Evolutionary conservation across 345 rosid genomes (phyloP), one percentile per base, ranked within the genome.

Genomic region (Hibiscus tridactylites): DNA sequence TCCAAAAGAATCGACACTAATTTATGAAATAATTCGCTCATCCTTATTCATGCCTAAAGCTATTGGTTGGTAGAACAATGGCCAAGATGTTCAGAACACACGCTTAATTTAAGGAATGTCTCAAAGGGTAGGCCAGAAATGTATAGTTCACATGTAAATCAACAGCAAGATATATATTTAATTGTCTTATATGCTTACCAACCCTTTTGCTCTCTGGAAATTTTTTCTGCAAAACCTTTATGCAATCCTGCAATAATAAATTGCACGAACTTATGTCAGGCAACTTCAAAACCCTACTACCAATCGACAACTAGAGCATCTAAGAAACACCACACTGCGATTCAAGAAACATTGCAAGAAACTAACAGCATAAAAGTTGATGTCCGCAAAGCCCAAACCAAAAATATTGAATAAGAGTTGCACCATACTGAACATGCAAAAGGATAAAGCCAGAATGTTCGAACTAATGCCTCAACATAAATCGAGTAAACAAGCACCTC

Each of bases 181-280:
- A 15, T 13, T 50, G 54, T 50, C 61, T 61, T 56, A 67, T 57
- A 64, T 58, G 79, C 93, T 87, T 80, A 92, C 99, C 98, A 75
- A 92, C 96, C 77, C 99, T 86, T 82, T 90, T 95, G 85, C 99
- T 92, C 78, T 79, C 98, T 0, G 98, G 96, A 79, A 95, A 95
- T 73, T 76, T 83, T 82, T 85, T 89, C 50, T 73, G 89, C 74
- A 95, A 81, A 77, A 77, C 90, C 84, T 77, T 88, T 78, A 90
- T 80, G 83, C 94, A 92, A 70, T 86, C 96, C 98, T 95, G 84
- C 78, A 84, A 83, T 63, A 46, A 8, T 54, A 42, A 57, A 68
- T 37, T 3, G 56, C 65, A 66, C 26, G 52, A 44, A 57, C 35
- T 65, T 37, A 37, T 66, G 31, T 7, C 24, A 42, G 66, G 65